These are phyloP conservation scores for Ilex paraguariensis DNA, from an alignment of 305 asterid species.

Conservation along the genomic window DNA sequence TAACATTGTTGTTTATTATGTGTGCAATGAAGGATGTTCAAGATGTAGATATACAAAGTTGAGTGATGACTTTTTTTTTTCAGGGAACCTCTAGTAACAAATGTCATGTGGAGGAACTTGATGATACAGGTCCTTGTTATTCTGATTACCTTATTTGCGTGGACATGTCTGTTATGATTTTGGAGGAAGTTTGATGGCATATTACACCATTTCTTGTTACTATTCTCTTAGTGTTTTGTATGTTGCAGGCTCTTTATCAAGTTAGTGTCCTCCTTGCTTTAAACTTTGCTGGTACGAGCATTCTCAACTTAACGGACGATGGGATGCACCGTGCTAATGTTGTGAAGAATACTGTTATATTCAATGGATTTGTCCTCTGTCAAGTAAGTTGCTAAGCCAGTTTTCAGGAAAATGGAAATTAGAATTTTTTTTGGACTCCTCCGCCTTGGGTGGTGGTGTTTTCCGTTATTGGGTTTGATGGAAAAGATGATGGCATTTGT, in stretches of 20 bases:
- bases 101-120: slow-evolving; percentile 98
- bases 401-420: no score
- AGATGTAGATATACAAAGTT: background rate
- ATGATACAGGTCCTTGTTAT: slow-evolving; percentile 50
- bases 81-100: slow-evolving; percentile 95
- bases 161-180: no score
- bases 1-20: no score
- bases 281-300: slow-evolving; percentile 53
- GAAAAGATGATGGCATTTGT: no score
- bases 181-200: background rate
- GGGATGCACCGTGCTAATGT: slow-evolving; percentile 43
- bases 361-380: slow-evolving; percentile 83
- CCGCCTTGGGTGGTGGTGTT: no score
- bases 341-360: slow-evolving; percentile 76
- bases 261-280: slow-evolving; percentile 64
- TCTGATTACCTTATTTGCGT: background rate
- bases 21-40: no score
- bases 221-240: background rate
- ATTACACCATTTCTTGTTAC: no score
- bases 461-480: no score
- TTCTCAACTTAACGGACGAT: slow-evolving; percentile 53
- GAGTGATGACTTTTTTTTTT: slow-evolving; percentile 13
- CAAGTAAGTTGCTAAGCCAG: slow-evolving; percentile 55
- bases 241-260: slow-evolving; percentile 74
- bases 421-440: no score